phyloP scores from a whole-genome alignment of 2,329 filamentous ascomycete genomes.

The Reticulascus tulasneorum region DNA sequence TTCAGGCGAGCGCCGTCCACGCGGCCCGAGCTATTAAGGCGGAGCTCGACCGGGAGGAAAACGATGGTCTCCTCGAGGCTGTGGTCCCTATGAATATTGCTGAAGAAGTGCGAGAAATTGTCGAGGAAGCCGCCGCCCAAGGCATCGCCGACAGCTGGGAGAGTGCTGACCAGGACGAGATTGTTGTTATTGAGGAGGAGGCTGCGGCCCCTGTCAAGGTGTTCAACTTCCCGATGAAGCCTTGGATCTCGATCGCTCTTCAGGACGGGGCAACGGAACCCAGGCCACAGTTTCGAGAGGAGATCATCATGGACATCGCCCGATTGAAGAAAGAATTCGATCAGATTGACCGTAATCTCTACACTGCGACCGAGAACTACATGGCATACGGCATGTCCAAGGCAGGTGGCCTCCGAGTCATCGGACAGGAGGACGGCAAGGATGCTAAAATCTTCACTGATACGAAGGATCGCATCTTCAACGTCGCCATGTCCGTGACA shows the following conservation, averaged over 20 bases:
- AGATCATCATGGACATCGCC: slow-evolving; percentile 86
- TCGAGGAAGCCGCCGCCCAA: slow-evolving; percentile 54
- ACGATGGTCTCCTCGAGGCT: slow-evolving; percentile 49
- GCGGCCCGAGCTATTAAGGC: slow-evolving; percentile 47
- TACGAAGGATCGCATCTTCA: slow-evolving; percentile 91
- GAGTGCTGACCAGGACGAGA: slow-evolving; percentile 72
- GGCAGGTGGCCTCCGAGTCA: slow-evolving; percentile 86
- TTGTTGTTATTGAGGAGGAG: slow-evolving; percentile 62
- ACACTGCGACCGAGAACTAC: slow-evolving; percentile 82
- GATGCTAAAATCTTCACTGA: slow-evolving; percentile 90
- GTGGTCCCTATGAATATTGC: slow-evolving; percentile 47
- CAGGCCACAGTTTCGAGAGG: slow-evolving; percentile 66
- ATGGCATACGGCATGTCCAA: slow-evolving; percentile 95
- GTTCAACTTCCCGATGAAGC: slow-evolving; percentile 94
- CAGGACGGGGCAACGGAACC: slow-evolving; percentile 51
- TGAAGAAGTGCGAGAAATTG: slow-evolving; percentile 42
- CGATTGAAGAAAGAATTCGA: slow-evolving; percentile 97
- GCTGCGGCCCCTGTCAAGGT: slow-evolving; percentile 67
- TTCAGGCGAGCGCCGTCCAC: slow-evolving; percentile 44
- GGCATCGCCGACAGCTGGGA: slow-evolving; percentile 85
- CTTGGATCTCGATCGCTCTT: slow-evolving; percentile 87
- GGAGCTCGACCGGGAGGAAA: slow-evolving; percentile 51
- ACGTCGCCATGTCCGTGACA: slow-evolving; percentile 76
- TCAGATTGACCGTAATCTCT: slow-evolving; percentile 90
- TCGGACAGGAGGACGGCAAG: slow-evolving; percentile 87